These are phyloP conservation scores for Lactarius sp. DNA, from an alignment of 768 basidiomycete genomes.

Conservation along the genomic window DNA sequence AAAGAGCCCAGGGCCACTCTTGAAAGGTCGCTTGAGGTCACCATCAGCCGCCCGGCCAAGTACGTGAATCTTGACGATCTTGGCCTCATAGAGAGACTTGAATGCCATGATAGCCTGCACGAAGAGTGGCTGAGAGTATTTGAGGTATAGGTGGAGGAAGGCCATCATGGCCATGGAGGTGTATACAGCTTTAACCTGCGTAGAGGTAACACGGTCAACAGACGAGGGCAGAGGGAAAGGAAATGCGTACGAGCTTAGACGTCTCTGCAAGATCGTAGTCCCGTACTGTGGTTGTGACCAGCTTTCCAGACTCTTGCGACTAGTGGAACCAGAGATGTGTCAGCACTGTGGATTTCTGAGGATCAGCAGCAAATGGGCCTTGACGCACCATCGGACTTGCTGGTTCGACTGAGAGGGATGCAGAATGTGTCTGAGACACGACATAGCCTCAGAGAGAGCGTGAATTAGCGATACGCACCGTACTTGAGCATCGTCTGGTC, in stretches of 20 bases:
- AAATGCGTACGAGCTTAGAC: constrained; percentile 63
- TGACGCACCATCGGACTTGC: constrained; percentile 66
- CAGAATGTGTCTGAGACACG: constrained; percentile 13
- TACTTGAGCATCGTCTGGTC: constrained; percentile 96
- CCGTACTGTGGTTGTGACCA: constrained; percentile 85
- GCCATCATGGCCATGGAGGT: constrained; percentile 82
- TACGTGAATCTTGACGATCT: constrained; percentile 76
- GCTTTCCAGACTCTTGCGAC: constrained; percentile 62
- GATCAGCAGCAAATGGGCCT: background rate
- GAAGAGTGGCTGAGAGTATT: constrained; percentile 95
- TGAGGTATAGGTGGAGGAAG: constrained; percentile 91
- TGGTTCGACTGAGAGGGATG: constrained; percentile 61
- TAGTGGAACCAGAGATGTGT: constrained; percentile 28
- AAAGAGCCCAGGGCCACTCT: constrained; percentile 61
- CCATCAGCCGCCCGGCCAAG: constrained; percentile 76
- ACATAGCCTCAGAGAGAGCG: background rate
- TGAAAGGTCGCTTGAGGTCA: constrained; percentile 89
- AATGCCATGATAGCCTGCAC: constrained; percentile 94
- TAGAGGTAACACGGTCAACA: constrained; percentile 26
- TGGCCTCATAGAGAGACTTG: constrained; percentile 85
- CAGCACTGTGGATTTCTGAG: background rate
- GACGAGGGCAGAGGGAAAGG: constrained; percentile 31
- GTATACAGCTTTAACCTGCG: constrained; percentile 59
- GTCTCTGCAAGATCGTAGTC: constrained; percentile 92
- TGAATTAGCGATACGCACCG: constrained; percentile 44